phyloP scores from a whole-genome alignment of 2,329 filamentous ascomycete species.

The Penicillium brasilianum region DNA sequence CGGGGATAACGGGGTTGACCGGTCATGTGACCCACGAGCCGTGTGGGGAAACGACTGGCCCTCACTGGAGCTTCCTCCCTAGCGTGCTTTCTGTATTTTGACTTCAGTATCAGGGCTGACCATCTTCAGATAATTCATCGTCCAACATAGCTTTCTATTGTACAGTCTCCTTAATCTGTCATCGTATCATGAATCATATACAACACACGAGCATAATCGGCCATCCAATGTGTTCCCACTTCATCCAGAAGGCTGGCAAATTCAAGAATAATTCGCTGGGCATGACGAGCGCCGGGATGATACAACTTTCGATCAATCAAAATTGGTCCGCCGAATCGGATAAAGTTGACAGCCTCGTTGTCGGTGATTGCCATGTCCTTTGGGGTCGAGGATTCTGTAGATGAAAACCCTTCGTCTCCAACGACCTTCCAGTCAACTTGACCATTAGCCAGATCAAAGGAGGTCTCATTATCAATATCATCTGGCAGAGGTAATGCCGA shows the following conservation, averaged over 20 bases:
- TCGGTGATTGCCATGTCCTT: not conserved
- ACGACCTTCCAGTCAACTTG: slow-evolving; percentile 15
- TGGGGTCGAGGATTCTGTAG: not conserved
- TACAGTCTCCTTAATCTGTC: not conserved
- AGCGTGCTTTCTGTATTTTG: not conserved
- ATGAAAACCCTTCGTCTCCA: slow-evolving; percentile 10
- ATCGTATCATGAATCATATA: slow-evolving; percentile 20
- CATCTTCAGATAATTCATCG: not conserved
- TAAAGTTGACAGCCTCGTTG: slow-evolving; percentile 4
- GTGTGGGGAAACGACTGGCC: too few relatives aligned
- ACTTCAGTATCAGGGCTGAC: not conserved
- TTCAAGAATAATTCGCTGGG: slow-evolving; percentile 18
- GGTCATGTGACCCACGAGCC: slow-evolving; percentile 17
- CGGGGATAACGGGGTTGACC: slow-evolving; percentile 14
- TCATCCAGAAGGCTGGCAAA: slow-evolving; percentile 17
- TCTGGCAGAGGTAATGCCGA: not conserved
- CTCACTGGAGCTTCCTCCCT: too few relatives aligned
- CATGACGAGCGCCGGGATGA: slow-evolving; percentile 11
- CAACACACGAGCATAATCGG: slow-evolving; percentile 13
- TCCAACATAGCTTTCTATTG: not conserved
- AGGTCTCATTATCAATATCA: not conserved
- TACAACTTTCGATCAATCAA: slow-evolving; percentile 11
- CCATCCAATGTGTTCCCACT: slow-evolving; percentile 22
- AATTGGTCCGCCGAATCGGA: slow-evolving; percentile 15
- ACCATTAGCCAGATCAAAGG: slow-evolving; percentile 7